These are phyloP conservation scores for Aureobasidium sp. DNA, from an alignment of 2,329 filamentous ascomycete genomes.

Conservation along the genomic window DNA sequence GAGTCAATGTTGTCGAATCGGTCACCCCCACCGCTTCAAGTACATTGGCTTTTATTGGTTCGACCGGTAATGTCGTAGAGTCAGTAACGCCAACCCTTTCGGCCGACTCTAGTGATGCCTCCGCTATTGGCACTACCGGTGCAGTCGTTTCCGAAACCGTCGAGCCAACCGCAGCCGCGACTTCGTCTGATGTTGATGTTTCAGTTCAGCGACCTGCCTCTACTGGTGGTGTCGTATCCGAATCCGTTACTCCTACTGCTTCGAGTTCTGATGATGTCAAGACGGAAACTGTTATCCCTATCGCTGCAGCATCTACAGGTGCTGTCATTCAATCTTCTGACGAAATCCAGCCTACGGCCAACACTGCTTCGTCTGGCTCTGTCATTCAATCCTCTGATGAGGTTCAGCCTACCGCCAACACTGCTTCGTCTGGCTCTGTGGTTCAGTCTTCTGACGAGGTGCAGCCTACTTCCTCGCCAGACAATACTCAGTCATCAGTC, in stretches of 20 bases:
- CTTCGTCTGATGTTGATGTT: background rate
- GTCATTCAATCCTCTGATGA: background rate
- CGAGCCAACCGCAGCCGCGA: conserved; percentile 2
- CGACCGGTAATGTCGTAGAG: conserved; percentile 1
- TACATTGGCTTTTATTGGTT: background rate
- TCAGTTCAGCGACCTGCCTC: conserved; percentile 1
- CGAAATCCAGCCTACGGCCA: background rate
- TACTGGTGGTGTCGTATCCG: background rate
- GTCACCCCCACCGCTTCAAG: background rate
- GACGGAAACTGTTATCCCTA: background rate
- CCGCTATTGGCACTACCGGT: background rate
- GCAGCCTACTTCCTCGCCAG: background rate
- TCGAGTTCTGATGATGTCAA: background rate
- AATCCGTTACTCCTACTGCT: conserved; percentile 8
- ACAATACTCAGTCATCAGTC: background rate
- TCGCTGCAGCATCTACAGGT: background rate
- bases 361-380: background rate
- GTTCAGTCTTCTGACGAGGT: background rate
- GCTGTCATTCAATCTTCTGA: background rate
- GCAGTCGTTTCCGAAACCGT: background rate
- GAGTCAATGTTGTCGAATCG: background rate
- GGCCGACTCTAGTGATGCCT: background rate
- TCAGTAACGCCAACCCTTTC: conserved; percentile 3
- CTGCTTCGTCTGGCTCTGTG: background rate
- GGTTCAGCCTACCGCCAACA: background rate